Conservation (phyloP, 768 basidiomycete genomes). For the Mycena galopus region DNA sequence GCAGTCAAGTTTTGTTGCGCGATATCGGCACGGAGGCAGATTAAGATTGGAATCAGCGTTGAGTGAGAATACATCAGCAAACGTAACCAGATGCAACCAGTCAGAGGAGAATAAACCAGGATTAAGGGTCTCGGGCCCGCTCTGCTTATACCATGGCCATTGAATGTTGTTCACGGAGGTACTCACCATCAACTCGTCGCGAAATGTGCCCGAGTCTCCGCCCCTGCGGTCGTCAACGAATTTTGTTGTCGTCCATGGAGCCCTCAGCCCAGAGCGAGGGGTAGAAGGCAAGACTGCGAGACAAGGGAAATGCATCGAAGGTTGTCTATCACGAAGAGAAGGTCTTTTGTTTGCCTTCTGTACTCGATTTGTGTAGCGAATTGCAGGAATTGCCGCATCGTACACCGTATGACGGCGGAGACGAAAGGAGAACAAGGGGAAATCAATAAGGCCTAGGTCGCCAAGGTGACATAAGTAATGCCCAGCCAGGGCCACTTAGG, state of each 20-base stretch:
- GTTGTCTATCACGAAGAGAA: neutral
- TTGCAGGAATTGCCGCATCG: too few species aligned
- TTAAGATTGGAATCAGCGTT: too few species aligned
- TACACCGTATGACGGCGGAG: neutral
- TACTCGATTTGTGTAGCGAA: neutral
- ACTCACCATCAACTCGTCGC: too few species aligned
- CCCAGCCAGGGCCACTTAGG: neutral
- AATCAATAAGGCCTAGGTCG: neutral
- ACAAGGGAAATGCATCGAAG: slow-evolving; percentile 9
- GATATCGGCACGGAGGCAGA: too few species aligned
- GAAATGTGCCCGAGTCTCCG: neutral
- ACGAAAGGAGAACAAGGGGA: slow-evolving; percentile 14
- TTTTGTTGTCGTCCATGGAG: neutral
- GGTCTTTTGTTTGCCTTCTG: neutral
- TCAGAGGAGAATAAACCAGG: neutral
- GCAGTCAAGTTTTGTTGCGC: too few species aligned
- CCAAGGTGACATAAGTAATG: neutral
- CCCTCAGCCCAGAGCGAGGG: neutral
- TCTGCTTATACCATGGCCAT: too few species aligned
- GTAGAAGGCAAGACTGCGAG: neutral
- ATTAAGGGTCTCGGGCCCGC: neutral
- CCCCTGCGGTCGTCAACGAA: neutral
- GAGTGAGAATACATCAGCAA: too few species aligned
- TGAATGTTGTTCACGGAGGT: too few species aligned
- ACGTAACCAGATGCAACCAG: too few species aligned